These are phyloP conservation scores for Boletus reticuloceps DNA, from an alignment of 768 basidiomycete species.

Conservation along the genomic window DNA sequence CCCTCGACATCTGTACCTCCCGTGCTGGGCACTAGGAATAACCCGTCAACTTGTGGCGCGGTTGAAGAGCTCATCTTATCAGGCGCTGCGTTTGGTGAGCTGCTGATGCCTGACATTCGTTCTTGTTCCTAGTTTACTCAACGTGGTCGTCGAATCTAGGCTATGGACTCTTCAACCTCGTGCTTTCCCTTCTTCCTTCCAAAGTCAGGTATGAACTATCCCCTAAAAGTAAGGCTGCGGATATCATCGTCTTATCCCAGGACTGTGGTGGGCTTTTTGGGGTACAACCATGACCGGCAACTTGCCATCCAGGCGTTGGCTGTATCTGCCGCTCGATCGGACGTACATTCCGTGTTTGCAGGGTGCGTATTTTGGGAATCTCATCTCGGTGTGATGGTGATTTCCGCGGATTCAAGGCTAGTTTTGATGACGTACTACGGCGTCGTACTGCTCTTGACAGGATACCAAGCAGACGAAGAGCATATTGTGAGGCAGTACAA, in stretches of 20 bases:
- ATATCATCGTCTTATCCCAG: constrained; percentile 34
- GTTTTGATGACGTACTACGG: constrained; percentile 81
- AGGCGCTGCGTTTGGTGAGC: constrained; percentile 73
- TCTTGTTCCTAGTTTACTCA: not conserved
- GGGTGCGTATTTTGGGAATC: constrained; percentile 46
- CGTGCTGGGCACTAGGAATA: constrained; percentile 14
- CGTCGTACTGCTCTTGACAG: constrained; percentile 63
- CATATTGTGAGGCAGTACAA: constrained; percentile 62
- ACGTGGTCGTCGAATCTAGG: constrained; percentile 22
- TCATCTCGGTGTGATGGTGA: not conserved
- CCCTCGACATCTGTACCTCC: constrained; percentile 13
- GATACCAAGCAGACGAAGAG: constrained; percentile 73
- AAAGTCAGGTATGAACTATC: constrained; percentile 53
- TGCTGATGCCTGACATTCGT: not conserved
- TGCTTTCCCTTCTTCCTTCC: constrained; percentile 73
- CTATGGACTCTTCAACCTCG: constrained; percentile 74
- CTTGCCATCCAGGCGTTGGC: constrained; percentile 67
- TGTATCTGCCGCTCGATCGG: constrained; percentile 61
- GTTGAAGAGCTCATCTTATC: constrained; percentile 72
- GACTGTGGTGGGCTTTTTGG: constrained; percentile 70
- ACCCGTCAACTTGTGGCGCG: constrained; percentile 43
- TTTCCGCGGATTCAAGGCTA: constrained; percentile 40
- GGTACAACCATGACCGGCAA: constrained; percentile 69
- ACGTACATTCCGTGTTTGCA: constrained; percentile 75
- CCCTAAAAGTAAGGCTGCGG: not conserved